Percentiles rank a stretch among this genome's conserved stretches.
phyloP scores from a whole-genome alignment of 108 stramenopile species.

The Fragilariopsis cylindrus region DNA sequence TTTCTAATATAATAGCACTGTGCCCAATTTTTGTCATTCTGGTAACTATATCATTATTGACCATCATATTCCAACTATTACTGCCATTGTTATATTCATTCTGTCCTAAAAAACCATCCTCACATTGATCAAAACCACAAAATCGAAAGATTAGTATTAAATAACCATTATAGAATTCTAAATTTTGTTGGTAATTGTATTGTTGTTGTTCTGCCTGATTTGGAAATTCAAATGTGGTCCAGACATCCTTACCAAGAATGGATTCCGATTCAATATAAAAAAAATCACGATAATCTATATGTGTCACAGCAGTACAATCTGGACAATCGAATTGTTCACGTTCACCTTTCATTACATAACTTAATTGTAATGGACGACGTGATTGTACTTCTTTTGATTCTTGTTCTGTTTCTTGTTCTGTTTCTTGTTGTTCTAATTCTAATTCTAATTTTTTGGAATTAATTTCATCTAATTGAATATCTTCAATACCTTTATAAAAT shows the following conservation, averaged over 20 bases:
- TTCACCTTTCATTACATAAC: too few relatives aligned
- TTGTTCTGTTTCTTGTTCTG: too few relatives aligned
- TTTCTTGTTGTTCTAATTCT: too few relatives aligned
- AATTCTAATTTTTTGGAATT: too few relatives aligned
- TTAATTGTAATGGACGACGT: too few relatives aligned
- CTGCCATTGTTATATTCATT: constrained; percentile 19
- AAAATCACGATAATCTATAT: too few relatives aligned
- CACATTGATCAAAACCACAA: constrained; percentile 36
- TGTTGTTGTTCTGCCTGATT: constrained; percentile 40
- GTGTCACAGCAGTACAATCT: too few relatives aligned
- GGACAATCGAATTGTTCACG: too few relatives aligned
- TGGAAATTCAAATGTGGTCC: constrained; percentile 34
- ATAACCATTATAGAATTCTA: constrained; percentile 16
- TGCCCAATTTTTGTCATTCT: constrained; percentile 1
- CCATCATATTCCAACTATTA: constrained; percentile 15
- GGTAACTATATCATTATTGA: not conserved
- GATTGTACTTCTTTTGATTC: too few relatives aligned
- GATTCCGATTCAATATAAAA: too few relatives aligned
- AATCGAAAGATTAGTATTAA: constrained; percentile 24
- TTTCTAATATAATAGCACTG: not conserved
- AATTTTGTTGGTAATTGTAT: constrained; percentile 14
- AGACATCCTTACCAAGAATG: constrained; percentile 16
- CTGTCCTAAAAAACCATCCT: constrained; percentile 17
- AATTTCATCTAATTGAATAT: too few relatives aligned
- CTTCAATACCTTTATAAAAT: too few relatives aligned